These are phyloP conservation scores for Entamoeba moshkovskii DNA, from an alignment of 208 protist species.

Conservation along the genomic window DNA sequence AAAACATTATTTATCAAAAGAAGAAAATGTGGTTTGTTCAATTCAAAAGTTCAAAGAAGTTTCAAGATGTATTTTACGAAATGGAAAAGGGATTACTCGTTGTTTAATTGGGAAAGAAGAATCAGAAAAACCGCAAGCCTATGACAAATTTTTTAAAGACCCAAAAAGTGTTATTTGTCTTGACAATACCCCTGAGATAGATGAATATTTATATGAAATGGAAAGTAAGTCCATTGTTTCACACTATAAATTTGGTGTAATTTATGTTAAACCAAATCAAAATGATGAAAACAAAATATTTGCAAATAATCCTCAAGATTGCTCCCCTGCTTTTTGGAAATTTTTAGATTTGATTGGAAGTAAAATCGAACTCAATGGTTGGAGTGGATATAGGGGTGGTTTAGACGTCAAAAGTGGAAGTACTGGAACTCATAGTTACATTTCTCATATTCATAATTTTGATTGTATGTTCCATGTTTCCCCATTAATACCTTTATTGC, in stretches of 20 bases:
- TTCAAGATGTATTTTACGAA: not conserved
- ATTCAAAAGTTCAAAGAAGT: not conserved
- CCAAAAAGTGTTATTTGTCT: not conserved
- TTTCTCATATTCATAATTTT: not conserved
- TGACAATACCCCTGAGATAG: not conserved
- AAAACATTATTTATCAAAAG: not conserved
- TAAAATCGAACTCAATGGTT: not conserved
- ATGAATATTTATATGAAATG: not conserved
- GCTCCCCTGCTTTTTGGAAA: not conserved
- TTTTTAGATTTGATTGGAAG: not conserved
- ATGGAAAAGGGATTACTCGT: not conserved
- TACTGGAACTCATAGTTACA: not conserved
- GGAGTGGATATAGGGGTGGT: not conserved
- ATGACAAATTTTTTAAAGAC: not conserved
- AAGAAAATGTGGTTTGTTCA: not conserved
- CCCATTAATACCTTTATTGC: not conserved
- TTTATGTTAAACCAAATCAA: not conserved
- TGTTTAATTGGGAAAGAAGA: not conserved
- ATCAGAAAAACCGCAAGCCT: not conserved
- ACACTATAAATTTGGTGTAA: not conserved
- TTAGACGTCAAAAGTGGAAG: not conserved
- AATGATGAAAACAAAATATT: not conserved
- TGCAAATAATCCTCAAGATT: not conserved
- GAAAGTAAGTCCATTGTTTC: not conserved
- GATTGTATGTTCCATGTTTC: constrained; percentile 10